Percentiles rank a stretch among this genome's conserved stretches.
These are phyloP conservation scores for Gloeophyllum trabeum DNA, from an alignment of 768 basidiomycete species.

Conservation along the genomic window DNA sequence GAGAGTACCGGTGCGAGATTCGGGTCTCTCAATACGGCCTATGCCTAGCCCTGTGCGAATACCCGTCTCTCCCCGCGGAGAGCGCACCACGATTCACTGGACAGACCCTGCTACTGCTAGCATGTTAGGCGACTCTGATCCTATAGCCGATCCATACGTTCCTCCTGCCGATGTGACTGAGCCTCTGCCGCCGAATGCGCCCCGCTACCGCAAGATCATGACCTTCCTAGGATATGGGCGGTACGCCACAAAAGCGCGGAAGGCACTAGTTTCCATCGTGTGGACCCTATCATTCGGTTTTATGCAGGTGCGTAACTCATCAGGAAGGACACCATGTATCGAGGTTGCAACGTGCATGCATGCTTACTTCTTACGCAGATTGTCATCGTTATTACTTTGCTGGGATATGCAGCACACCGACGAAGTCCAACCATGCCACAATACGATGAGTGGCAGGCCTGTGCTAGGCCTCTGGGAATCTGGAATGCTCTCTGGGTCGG, in stretches of 20 bases:
- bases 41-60: no score
- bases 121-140: no score
- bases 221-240: neutral
- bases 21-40: no score
- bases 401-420: constrained; percentile 33
- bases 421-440: constrained; percentile 30
- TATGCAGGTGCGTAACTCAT: constrained; percentile 32
- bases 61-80: no score
- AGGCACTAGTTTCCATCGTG: constrained; percentile 36
- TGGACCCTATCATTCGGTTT: constrained; percentile 39
- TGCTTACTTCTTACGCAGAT: constrained; percentile 27
- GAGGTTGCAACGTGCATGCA: no score
- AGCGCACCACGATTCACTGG: no score
- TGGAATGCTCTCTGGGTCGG: constrained; percentile 61
- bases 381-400: constrained; percentile 35
- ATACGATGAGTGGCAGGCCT: constrained; percentile 49
- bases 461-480: constrained; percentile 49
- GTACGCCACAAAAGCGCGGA: neutral
- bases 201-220: neutral
- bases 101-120: no score
- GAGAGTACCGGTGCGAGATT: no score
- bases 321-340: constrained; percentile 2
- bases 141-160: no score
- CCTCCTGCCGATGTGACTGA: no score
- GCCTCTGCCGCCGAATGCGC: no score